Evolutionary conservation across 1,284 basidiomycete species (phyloP).

Genomic region (Irpex sp.): DNA sequence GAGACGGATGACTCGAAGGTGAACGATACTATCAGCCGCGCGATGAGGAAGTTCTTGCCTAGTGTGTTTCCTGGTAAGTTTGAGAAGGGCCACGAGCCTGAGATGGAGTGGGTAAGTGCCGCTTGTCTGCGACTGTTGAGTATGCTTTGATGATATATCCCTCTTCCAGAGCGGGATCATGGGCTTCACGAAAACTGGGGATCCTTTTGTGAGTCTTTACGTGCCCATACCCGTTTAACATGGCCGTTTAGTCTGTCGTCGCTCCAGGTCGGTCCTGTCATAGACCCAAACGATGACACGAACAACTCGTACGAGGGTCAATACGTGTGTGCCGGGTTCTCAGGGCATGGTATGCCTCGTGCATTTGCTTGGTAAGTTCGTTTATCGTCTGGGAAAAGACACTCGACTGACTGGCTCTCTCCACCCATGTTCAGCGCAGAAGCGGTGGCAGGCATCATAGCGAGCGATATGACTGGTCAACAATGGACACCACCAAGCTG

Average conservation of each 20-base stretch:
- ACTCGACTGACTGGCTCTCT: neutral
- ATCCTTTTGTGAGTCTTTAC: slow-evolving; percentile 60
- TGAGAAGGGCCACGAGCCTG: slow-evolving; percentile 41
- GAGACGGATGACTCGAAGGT: slow-evolving; percentile 60
- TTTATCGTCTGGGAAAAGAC: neutral
- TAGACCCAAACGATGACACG: slow-evolving; percentile 24
- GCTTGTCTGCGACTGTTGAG: no score
- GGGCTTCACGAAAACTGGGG: slow-evolving; percentile 62
- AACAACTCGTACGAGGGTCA: slow-evolving; percentile 45
- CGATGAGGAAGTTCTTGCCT: slow-evolving; percentile 57
- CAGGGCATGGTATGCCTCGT: slow-evolving; percentile 81
- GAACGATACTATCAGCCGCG: slow-evolving; percentile 38
- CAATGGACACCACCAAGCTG: slow-evolving; percentile 53
- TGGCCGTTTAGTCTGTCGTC: no score
- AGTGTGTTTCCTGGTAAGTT: slow-evolving; percentile 53
- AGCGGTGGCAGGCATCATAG: slow-evolving; percentile 61
- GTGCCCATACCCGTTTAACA: no score
- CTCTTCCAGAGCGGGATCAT: slow-evolving; percentile 70
- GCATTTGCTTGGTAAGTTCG: slow-evolving; percentile 62
- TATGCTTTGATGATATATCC: slow-evolving; percentile 11
- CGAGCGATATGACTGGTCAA: slow-evolving; percentile 40
- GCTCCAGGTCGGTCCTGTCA: slow-evolving; percentile 56
- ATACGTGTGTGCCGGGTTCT: slow-evolving; percentile 73
- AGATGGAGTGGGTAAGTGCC: slow-evolving; percentile 70
- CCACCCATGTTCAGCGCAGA: slow-evolving; percentile 47